A percentile compares a stretch with the other conserved stretches of the same genome.
Conservation (phyloP, 2,329 filamentous ascomycete species). For the Microcera coccophila region DNA sequence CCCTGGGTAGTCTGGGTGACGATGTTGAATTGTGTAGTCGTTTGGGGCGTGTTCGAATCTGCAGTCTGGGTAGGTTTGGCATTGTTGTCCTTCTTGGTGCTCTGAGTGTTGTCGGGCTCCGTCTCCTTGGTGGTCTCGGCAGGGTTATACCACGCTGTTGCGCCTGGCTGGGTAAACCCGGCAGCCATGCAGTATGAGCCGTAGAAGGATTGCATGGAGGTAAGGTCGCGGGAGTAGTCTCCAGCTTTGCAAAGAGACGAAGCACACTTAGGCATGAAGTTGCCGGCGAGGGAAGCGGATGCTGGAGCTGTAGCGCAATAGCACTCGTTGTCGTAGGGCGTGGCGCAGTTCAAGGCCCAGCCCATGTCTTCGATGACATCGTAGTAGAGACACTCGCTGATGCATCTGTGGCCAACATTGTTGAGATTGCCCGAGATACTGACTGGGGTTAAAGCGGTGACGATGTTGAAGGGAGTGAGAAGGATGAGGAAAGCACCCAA, state of each 20-base stretch:
- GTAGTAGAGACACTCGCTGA: constrained; percentile 21
- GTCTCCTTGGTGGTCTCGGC: constrained; percentile 19
- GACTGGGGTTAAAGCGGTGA: constrained; percentile 14
- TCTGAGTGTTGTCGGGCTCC: not conserved
- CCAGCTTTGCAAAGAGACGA: constrained; percentile 18
- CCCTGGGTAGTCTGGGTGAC: constrained; percentile 25
- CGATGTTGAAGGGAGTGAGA: constrained; percentile 1
- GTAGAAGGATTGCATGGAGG: constrained; percentile 24
- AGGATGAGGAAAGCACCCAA: constrained; percentile 6
- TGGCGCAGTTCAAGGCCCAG: constrained; percentile 19
- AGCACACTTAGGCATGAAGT: constrained; percentile 20
- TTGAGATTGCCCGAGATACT: constrained; percentile 16
- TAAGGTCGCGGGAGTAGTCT: constrained; percentile 21
- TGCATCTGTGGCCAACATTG: constrained; percentile 14
- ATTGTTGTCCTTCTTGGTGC: constrained; percentile 3
- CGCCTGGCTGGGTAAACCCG: constrained; percentile 23
- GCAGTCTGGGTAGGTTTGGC: constrained; percentile 19
- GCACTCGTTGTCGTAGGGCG: constrained; percentile 24
- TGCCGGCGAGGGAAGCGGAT: constrained; percentile 17
- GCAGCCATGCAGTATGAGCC: constrained; percentile 27
- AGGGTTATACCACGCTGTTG: constrained; percentile 22
- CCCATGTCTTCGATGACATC: constrained; percentile 16
- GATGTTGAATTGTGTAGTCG: constrained; percentile 22
- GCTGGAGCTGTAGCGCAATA: constrained; percentile 23
- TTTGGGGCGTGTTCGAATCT: constrained; percentile 13